Percentiles rank a stretch among this genome's conserved stretches.
These are phyloP conservation scores for Zopfia rhizophila DNA, from an alignment of 2,329 filamentous ascomycete species.

Conservation along the genomic window DNA sequence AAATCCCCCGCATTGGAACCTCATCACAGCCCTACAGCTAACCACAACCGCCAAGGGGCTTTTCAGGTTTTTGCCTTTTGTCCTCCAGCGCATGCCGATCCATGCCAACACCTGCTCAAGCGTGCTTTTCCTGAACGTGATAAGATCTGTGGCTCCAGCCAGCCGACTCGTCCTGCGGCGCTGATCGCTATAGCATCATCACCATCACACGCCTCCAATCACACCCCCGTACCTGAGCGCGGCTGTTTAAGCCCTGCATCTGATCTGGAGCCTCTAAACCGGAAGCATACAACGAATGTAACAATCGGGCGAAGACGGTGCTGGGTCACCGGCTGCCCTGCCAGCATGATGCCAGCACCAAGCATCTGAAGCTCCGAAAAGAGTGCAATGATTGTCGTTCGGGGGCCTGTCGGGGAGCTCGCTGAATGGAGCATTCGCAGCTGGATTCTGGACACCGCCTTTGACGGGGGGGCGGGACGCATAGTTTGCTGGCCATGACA, in stretches of 20 bases:
- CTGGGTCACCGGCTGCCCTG: slow-evolving; percentile 31
- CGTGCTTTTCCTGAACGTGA: slow-evolving; percentile 18
- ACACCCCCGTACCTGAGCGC: slow-evolving; percentile 42
- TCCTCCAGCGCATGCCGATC: too few species aligned
- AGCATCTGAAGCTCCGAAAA: slow-evolving; percentile 15
- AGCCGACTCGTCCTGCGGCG: slow-evolving; percentile 30
- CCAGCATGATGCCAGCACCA: slow-evolving; percentile 6
- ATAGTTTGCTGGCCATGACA: slow-evolving; percentile 3
- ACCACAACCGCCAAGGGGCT: slow-evolving; percentile 13
- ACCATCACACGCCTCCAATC: slow-evolving; percentile 33
- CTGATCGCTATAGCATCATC: slow-evolving; percentile 44
- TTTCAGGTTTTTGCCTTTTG: slow-evolving; percentile 20
- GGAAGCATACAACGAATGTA: slow-evolving; percentile 13
- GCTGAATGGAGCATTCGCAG: slow-evolving; percentile 24
- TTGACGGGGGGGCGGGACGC: slow-evolving; percentile 10
- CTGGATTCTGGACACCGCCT: slow-evolving; percentile 33
- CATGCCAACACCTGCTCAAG: slow-evolving; percentile 10
- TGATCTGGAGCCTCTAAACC: slow-evolving; percentile 18
- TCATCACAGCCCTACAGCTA: slow-evolving; percentile 10
- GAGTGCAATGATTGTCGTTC: slow-evolving; percentile 32
- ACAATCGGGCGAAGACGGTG: slow-evolving; percentile 15
- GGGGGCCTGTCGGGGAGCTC: slow-evolving; percentile 4
- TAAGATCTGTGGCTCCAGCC: slow-evolving; percentile 31
- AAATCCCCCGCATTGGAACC: too few species aligned
- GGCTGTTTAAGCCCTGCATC: slow-evolving; percentile 29